Evolutionary conservation across 768 basidiomycete species (phyloP).

Genomic region (Mycena galopus): DNA sequence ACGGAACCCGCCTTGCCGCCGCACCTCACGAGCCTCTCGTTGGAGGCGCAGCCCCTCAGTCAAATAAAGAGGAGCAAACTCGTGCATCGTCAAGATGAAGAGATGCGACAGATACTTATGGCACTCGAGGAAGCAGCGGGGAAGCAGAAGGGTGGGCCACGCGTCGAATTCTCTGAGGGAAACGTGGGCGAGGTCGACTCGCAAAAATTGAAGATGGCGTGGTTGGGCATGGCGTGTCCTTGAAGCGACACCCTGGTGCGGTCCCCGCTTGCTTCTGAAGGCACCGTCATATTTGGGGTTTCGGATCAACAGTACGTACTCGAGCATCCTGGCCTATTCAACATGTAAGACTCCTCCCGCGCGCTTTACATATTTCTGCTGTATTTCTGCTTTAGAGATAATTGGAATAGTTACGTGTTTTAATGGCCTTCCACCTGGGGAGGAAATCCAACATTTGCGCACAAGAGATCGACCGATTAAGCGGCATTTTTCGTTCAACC

Average conservation of each 20-base stretch:
- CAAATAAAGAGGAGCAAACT: neutral
- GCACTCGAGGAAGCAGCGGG: neutral
- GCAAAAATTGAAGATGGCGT: neutral
- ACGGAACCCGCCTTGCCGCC: neutral
- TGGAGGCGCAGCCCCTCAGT: neutral
- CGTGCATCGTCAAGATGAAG: neutral
- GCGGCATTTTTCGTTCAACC: too few relatives aligned
- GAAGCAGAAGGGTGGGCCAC: neutral
- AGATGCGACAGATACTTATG: slow-evolving; percentile 6
- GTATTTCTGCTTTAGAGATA: too few relatives aligned
- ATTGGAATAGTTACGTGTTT: too few relatives aligned
- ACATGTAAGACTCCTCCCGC: too few relatives aligned
- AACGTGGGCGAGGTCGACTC: neutral
- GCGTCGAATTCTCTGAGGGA: neutral
- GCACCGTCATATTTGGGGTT: too few relatives aligned
- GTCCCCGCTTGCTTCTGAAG: too few relatives aligned
- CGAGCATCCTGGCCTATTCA: too few relatives aligned
- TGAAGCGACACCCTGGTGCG: neutral
- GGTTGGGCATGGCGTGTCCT: slow-evolving; percentile 1
- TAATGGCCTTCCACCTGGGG: too few relatives aligned
- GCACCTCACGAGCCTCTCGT: neutral
- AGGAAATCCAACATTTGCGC: too few relatives aligned
- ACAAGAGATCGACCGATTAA: too few relatives aligned
- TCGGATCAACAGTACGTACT: too few relatives aligned
- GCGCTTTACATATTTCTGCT: too few relatives aligned